Evolutionary conservation across 1,284 basidiomycete genomes (phyloP).

Genomic region (Chiua sp.): DNA sequence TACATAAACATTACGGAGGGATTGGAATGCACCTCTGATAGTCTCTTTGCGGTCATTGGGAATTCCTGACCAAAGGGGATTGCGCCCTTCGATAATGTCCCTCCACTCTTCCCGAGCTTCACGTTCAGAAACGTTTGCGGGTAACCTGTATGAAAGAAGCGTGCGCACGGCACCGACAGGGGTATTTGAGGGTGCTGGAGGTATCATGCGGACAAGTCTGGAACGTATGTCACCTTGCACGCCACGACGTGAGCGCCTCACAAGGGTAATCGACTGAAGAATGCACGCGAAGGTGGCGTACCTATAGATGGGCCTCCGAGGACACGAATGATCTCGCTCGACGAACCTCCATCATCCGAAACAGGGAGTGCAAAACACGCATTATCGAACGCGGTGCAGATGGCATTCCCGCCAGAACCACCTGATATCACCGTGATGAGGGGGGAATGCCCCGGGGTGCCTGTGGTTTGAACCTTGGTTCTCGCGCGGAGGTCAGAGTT

Average conservation of each 20-base stretch:
- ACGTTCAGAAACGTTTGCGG: conserved; percentile 67
- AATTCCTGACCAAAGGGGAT: conserved; percentile 86
- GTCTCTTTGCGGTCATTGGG: conserved; percentile 93
- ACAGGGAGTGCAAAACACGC: conserved; percentile 82
- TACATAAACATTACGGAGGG: conserved; percentile 4
- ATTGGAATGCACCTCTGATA: conserved; percentile 67
- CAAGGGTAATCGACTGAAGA: conserved; percentile 8
- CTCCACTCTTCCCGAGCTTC: conserved; percentile 91
- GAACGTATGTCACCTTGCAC: conserved; percentile 81
- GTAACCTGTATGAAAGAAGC: conserved; percentile 84
- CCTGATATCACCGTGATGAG: conserved; percentile 77
- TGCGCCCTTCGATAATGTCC: conserved; percentile 91
- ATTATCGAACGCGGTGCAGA: conserved; percentile 73
- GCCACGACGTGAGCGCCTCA: conserved; percentile 11
- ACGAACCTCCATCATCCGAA: conserved; percentile 87
- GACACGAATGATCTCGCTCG: conserved; percentile 85
- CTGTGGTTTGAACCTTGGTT: conserved; percentile 8
- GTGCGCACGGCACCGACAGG: conserved; percentile 73
- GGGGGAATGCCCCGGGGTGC: conserved; percentile 17
- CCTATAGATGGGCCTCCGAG: conserved; percentile 84
- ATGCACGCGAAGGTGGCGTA: conserved; percentile 31
- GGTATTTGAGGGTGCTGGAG: conserved; percentile 58
- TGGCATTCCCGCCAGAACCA: conserved; percentile 83
- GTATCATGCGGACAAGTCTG: conserved; percentile 82
- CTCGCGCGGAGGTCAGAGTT: conserved; percentile 7